Evolutionary conservation across 352 stramenopile species (phyloP).

Genomic region (Pythium phragmitis): DNA sequence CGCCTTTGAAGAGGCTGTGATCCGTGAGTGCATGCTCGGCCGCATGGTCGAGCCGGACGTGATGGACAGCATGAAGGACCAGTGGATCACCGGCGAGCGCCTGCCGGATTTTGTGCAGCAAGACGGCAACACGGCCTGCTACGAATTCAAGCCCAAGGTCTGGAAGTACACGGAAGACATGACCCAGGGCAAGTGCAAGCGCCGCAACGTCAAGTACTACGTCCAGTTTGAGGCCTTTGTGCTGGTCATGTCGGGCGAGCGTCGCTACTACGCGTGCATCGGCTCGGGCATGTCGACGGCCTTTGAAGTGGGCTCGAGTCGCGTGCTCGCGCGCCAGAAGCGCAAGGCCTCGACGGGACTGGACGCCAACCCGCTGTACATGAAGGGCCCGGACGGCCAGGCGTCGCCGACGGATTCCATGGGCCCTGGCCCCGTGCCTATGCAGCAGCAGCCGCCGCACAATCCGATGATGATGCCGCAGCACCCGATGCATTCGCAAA

Average conservation of each 20-base stretch:
- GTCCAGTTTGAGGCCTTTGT: conserved; percentile 88
- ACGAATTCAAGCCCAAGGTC: conserved; percentile 88
- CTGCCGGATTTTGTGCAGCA: conserved; percentile 85
- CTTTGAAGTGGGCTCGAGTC: conserved; percentile 83
- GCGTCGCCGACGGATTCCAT: conserved; percentile 11
- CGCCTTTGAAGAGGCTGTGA: conserved; percentile 81
- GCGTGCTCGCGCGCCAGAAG: conserved; percentile 81
- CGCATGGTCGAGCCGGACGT: conserved; percentile 72
- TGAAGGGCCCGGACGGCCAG: conserved; percentile 15
- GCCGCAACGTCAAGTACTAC: conserved; percentile 88
- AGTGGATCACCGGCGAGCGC: conserved; percentile 83
- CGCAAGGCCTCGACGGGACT: conserved; percentile 65
- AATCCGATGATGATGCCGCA: conserved; percentile 16
- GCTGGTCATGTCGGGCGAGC: conserved; percentile 67
- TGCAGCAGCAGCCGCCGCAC: conserved; percentile 18
- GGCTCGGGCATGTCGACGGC: conserved; percentile 84
- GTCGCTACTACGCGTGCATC: conserved; percentile 82
- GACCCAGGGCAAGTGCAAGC: conserved; percentile 87
- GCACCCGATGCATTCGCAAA: conserved; percentile 11
- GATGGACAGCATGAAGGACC: conserved; percentile 84
- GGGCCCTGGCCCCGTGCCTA: conserved; percentile 2
- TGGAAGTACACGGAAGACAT: conserved; percentile 90
- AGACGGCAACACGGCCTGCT: conserved; percentile 67
- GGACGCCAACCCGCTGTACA: conserved; percentile 36
- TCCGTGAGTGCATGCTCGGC: conserved; percentile 82